Evolutionary conservation across 2,329 filamentous ascomycete species (phyloP).

Genomic region (Colletotrichum graminicola): DNA sequence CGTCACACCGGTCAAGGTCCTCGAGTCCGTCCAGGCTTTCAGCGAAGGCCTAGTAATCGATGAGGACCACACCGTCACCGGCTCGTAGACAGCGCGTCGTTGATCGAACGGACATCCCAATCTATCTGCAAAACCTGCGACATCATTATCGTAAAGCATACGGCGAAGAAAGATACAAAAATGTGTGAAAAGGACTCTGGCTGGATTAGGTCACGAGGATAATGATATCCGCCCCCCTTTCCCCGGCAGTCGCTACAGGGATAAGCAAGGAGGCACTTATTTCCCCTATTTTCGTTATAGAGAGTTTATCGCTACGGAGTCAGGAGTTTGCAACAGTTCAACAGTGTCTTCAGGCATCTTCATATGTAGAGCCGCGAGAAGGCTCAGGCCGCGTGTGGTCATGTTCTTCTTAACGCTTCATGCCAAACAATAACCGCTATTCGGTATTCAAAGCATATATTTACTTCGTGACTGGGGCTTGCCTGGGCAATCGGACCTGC

Average conservation of each 20-base stretch:
- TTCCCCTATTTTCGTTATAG: conserved; percentile 31
- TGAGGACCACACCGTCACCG: conserved; percentile 77
- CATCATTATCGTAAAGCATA: conserved; percentile 14
- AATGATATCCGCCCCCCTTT: conserved; percentile 40
- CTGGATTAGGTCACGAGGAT: conserved; percentile 39
- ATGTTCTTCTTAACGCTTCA: conserved; percentile 7
- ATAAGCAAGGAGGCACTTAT: conserved; percentile 34
- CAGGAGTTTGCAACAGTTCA: conserved; percentile 30
- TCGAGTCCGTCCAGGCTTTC: conserved; percentile 75
- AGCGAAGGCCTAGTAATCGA: conserved; percentile 71
- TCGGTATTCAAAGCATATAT: conserved; percentile 3
- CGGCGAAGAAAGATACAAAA: conserved; percentile 20
- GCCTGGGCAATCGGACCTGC: not conserved
- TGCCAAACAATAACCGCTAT: conserved; percentile 10
- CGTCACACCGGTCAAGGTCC: conserved; percentile 75
- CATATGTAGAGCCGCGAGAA: conserved; percentile 13
- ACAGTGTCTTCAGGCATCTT: conserved; percentile 11
- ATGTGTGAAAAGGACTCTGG: conserved; percentile 33
- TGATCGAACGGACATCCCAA: conserved; percentile 2
- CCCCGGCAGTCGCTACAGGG: conserved; percentile 32
- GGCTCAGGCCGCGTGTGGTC: not conserved
- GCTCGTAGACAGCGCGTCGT: conserved; percentile 6
- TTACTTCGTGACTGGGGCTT: not conserved
- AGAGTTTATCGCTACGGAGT: conserved; percentile 36
- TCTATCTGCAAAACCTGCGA: conserved; percentile 6